A percentile compares a stretch with the other conserved stretches of the same genome.
phyloP scores from a whole-genome alignment of 139 green algal genomes.

The Zygnema cylindricum region DNA sequence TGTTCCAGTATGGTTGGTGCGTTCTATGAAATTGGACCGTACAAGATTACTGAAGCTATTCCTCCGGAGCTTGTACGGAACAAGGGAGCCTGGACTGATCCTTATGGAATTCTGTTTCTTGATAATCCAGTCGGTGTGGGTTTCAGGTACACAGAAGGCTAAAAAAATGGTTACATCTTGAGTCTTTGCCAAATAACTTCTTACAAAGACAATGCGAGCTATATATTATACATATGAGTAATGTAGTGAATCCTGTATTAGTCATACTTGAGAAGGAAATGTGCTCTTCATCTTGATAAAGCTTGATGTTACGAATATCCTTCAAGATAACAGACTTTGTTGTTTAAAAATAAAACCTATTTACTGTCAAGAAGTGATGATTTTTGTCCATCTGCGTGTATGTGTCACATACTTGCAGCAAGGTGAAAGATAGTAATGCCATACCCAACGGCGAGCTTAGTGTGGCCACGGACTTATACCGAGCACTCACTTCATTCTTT shows the following conservation, averaged over 20 bases:
- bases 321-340: too few relatives aligned
- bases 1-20: constrained; percentile 61
- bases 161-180: not conserved
- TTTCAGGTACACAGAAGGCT: too few relatives aligned
- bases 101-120: constrained; percentile 43
- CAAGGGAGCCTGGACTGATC: constrained; percentile 59
- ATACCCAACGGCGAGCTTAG: not conserved
- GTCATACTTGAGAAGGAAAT: too few relatives aligned
- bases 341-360: too few relatives aligned
- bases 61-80: constrained; percentile 56
- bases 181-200: not conserved
- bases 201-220: not conserved
- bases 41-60: constrained; percentile 14
- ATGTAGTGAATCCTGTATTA: too few relatives aligned
- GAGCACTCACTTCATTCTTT: constrained; percentile 32
- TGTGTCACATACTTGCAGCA: too few relatives aligned
- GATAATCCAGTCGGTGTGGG: constrained; percentile 54
- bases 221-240: not conserved
- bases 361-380: too few relatives aligned
- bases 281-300: too few relatives aligned
- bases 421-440: not conserved
- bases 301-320: too few relatives aligned
- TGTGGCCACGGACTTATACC: constrained; percentile 22
- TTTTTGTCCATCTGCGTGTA: too few relatives aligned
- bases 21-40: constrained; percentile 66